Conservation (phyloP, 108 stramenopile species). For the Nitzschia sp. region DNA sequence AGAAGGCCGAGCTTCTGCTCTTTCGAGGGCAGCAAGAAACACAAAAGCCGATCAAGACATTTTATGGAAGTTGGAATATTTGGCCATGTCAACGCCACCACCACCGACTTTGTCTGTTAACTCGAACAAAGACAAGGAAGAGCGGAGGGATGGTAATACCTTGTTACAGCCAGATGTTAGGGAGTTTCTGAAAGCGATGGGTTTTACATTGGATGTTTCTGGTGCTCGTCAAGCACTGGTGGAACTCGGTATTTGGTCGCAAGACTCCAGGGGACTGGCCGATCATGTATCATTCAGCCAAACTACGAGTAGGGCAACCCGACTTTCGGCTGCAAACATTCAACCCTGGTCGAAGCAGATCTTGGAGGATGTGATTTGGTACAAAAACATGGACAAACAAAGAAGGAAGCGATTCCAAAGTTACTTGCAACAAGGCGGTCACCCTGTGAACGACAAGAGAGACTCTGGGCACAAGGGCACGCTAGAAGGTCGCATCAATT, state of each 20-base stretch:
- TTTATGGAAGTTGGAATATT: constrained; percentile 67
- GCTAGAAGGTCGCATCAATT: constrained; percentile 54
- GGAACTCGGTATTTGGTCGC: constrained; percentile 68
- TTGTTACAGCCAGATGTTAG: constrained; percentile 74
- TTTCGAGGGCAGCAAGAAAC: constrained; percentile 1
- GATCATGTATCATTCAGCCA: neutral
- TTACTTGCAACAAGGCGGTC: neutral
- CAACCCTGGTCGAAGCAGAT: constrained; percentile 64
- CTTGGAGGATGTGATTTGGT: constrained; percentile 55
- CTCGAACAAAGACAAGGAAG: neutral
- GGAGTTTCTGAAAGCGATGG: constrained; percentile 56
- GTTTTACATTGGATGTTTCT: constrained; percentile 53
- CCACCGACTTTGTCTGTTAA: neutral
- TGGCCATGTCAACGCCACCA: constrained; percentile 68
- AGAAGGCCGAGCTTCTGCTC: constrained; percentile 72
- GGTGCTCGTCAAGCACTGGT: constrained; percentile 74
- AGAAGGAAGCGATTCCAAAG: neutral
- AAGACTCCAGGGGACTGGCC: too few relatives aligned
- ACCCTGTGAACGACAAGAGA: neutral
- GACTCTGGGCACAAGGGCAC: neutral
- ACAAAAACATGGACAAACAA: constrained; percentile 36
- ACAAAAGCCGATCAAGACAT: constrained; percentile 71
- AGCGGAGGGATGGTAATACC: neutral
- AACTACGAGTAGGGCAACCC: too few relatives aligned
- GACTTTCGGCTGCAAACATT: neutral